Conservation (phyloP, 441 rosid genomes). For the Breynia disticha region DNA sequence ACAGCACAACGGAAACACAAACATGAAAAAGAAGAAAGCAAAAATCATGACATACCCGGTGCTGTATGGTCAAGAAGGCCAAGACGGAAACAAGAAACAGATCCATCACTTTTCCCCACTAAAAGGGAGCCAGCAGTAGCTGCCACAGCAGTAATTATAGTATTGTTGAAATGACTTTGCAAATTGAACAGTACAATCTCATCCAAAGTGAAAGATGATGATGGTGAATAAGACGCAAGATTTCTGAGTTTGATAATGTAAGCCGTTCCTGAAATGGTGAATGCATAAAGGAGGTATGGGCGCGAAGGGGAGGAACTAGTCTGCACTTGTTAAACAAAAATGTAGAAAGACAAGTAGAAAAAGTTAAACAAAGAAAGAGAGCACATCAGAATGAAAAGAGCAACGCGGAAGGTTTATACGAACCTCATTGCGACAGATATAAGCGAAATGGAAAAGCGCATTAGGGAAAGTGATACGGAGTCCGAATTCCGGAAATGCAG, state of each 20-base stretch:
- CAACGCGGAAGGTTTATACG: neutral
- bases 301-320: constrained; percentile 21
- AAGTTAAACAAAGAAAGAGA: neutral
- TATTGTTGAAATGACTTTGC: constrained; percentile 25
- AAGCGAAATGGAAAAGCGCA: constrained; percentile 63
- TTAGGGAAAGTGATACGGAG: constrained; percentile 56
- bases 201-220: constrained; percentile 34
- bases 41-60: constrained; percentile 40
- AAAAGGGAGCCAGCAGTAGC: constrained; percentile 54
- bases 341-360: neutral
- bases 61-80: constrained; percentile 31
- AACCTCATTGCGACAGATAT: constrained; percentile 40
- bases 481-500: constrained; percentile 46
- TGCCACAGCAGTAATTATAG: constrained; percentile 39
- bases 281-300: constrained; percentile 40
- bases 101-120: constrained; percentile 66
- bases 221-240: constrained; percentile 33
- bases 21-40: neutral
- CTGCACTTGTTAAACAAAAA: constrained; percentile 28
- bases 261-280: constrained; percentile 63
- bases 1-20: neutral
- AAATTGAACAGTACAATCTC: constrained; percentile 43
- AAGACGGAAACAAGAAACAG: constrained; percentile 54
- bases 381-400: neutral
- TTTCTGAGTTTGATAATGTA: constrained; percentile 48